These are phyloP conservation scores for Recurvomyces mirabilis DNA, from an alignment of 495 filamentous ascomycete genomes.

Conservation along the genomic window DNA sequence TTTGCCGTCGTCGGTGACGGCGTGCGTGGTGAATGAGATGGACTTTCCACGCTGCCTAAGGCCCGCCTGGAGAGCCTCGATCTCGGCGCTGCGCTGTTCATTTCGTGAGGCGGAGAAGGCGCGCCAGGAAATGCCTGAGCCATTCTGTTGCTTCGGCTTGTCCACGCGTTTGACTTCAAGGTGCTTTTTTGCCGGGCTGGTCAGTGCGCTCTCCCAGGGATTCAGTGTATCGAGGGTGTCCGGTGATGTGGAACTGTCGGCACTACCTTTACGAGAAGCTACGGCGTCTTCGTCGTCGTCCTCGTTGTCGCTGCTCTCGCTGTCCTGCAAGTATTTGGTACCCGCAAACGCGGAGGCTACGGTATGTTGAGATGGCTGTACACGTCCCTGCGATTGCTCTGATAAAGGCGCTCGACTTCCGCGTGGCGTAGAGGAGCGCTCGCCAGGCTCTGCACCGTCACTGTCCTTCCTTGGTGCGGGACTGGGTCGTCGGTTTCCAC, in stretches of 20 bases:
- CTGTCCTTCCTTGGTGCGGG: slow-evolving; percentile 14
- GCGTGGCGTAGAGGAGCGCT: slow-evolving; percentile 5
- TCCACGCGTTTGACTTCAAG: slow-evolving; percentile 18
- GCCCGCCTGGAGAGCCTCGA: slow-evolving; percentile 19
- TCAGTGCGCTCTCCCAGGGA: slow-evolving; percentile 10
- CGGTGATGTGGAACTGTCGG: slow-evolving; percentile 2
- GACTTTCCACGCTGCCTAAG: slow-evolving; percentile 19
- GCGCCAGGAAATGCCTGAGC: slow-evolving; percentile 20
- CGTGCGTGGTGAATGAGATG: slow-evolving; percentile 22
- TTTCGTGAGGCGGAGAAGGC: slow-evolving; percentile 21
- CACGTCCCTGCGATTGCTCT: slow-evolving; percentile 2
- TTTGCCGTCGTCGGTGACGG: slow-evolving; percentile 22
- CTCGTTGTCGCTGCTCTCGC: slow-evolving; percentile 19
- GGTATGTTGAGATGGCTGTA: slow-evolving; percentile 11
- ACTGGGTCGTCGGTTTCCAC: slow-evolving; percentile 13
- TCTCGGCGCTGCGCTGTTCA: slow-evolving; percentile 16
- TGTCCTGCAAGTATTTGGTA: slow-evolving; percentile 23
- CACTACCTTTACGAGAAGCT: slow-evolving; percentile 9
- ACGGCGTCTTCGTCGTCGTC: slow-evolving; percentile 16
- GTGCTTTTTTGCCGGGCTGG: slow-evolving; percentile 7
- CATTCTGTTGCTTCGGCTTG: slow-evolving; percentile 18
- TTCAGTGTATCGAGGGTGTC: slow-evolving; percentile 1
- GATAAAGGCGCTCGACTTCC: slow-evolving; percentile 1
- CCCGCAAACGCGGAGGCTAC: slow-evolving; percentile 22
- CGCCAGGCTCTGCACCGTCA: slow-evolving; percentile 1